Base-by-base conservation (phyloP, 1,284 basidiomycete species). In the Stygiomarasmius scandens region DNA sequence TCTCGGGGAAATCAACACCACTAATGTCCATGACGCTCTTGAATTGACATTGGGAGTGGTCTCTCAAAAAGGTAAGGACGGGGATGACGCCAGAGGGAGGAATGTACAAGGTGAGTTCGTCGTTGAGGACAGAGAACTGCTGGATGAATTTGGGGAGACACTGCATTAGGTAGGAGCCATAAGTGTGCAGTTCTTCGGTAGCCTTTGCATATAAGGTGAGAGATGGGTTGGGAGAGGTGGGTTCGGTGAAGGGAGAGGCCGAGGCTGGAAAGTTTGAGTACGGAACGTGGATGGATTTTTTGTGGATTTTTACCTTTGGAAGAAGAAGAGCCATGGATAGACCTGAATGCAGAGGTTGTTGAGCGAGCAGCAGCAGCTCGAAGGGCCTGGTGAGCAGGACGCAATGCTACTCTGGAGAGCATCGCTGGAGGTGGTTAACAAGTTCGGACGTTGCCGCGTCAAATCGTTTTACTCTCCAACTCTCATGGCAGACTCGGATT, bases 61-160 rank as follows among this genome's bases (percentile, higher is more conserved):
- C 96, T 62, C 96, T 89, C 60, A 99, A 83, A 82, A 99, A 99
- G 19, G 87, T 92, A 65, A 99, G 81, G 52, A 93, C 87, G 27
- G 93, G 95, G 54, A 96, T 72, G 66, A 99, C 78, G 56, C 85
- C 92, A 22, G 87, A 82, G 4, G 97, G 97, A 0, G 89, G 83
- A 69, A 92, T 82, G 77, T 96, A 94, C 62, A 99, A 83, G 12
- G 93, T 92, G 60, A 99, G 82, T 74, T 99, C 97, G 74, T 99
- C 96, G 80, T 96, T 96, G 76, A 95, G 88, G 49, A 98, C 92
- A n/a, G 92, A 94, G 82, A 96, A 97, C 75, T 98, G 95, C 75
- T 98, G 95, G 69, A 98, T 85, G 78, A 88, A 96, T 78, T 96
- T 97, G 58, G 95, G 95, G 23, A 98, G 85, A 68, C 90, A 93